Evolutionary conservation across 345 rosid species (phyloP).

Genomic region (Turritis glabra): DNA sequence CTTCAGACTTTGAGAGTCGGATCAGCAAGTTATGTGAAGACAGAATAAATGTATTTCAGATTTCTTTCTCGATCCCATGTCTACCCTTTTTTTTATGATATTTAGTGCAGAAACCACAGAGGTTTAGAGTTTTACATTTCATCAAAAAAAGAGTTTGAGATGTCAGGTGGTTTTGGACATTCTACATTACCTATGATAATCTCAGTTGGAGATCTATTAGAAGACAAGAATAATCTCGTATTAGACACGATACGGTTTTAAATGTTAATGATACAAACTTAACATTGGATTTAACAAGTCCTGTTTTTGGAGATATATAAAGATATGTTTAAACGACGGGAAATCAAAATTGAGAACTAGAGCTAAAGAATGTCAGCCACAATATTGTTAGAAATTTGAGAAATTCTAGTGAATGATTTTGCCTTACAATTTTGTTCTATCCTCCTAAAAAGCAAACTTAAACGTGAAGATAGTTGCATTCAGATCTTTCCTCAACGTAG

Average conservation of each 20-base stretch:
- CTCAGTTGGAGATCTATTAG: not conserved
- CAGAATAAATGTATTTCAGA: conserved; percentile 5
- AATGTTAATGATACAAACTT: not conserved
- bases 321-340: not conserved
- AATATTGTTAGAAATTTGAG: not conserved
- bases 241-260: not conserved
- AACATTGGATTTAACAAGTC: not conserved
- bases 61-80: not conserved
- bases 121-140: too few relatives aligned
- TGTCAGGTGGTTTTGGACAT: not conserved
- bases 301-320: not conserved
- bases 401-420: too few relatives aligned
- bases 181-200: not conserved
- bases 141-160: too few relatives aligned
- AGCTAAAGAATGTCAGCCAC: not conserved
- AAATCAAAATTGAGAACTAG: not conserved
- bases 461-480: not conserved
- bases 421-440: too few relatives aligned
- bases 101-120: not conserved
- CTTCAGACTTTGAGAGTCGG: not conserved
- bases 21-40: conserved; percentile 3
- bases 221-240: not conserved
- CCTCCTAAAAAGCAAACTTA: not conserved
- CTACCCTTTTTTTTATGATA: not conserved
- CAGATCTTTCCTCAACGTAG: too few relatives aligned